Evolutionary conservation across 345 rosid genomes (phyloP), one percentile per base, ranked within the genome.

Genomic region (Citrus sinensis): DNA sequence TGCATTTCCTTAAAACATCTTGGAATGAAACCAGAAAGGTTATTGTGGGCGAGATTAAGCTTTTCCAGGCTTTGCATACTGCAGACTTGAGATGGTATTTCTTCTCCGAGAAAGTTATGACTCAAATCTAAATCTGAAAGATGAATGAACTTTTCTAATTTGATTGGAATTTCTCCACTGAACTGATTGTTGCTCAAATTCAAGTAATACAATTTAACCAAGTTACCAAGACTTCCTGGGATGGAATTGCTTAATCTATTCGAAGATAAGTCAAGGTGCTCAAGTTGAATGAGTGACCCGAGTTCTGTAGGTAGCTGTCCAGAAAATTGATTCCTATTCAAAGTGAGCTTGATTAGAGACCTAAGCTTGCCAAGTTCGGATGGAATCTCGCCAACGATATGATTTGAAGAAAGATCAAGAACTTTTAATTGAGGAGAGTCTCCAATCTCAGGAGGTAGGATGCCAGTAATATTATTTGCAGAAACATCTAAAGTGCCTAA

Each of bases 311-410:
- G 20, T 20, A 37, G 5, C 10, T 19, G 7, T 19, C 54, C 37
- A 13, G 22, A 29, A 32, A 64, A 2, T 6, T 29, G 22, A 30
- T 80, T 83, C 7, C 25, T 2, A 0, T 67, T 56, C 62, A 83
- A 75, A 54, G 51, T 64, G 25, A 84, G 74, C 54, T 70, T 49
- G 66, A 37, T 34, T 11, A 84, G 78, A 17, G 71, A 72, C n/a
- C 8, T 62, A 32, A 81, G 60, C 62, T 65, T 78, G 14, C 80
- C 80, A 37, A 84, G 54, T 61, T 61, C 34, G 4, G 6, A 4
- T 51, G 84, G 84, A 65, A 85, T 80, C 17, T 60, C 22, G 2
- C 84, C 86, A 27, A 6, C 58, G 3, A 85, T 56, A 6, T 67
- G n/a, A 61, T 86, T 86, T 4, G 32, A 35, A 13, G 75, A 68